Conservation (phyloP, 352 stramenopile genomes). For the Phytopythium vexans region DNA sequence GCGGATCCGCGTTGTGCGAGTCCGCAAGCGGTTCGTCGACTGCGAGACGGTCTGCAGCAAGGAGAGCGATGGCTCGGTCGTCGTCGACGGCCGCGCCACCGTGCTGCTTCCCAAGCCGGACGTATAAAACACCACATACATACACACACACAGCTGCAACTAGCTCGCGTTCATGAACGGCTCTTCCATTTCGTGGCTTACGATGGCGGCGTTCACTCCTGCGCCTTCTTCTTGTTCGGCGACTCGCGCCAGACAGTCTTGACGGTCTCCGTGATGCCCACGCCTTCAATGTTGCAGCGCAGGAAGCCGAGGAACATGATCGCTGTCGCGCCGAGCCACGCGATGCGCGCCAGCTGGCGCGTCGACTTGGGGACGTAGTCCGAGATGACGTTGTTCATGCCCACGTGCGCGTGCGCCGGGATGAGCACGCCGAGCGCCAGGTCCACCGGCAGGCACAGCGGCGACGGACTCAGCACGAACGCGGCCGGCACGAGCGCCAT, state of each 20-base stretch:
- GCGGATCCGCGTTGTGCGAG: conserved; percentile 53
- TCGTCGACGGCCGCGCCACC: conserved; percentile 66
- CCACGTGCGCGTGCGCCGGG: conserved; percentile 90
- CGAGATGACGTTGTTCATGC: conserved; percentile 93
- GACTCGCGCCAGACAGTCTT: conserved; percentile 85
- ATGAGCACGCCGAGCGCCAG: conserved; percentile 80
- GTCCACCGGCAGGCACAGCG: conserved; percentile 70
- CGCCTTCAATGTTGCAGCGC: conserved; percentile 82
- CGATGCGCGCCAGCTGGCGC: conserved; percentile 54
- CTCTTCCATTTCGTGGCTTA: no score
- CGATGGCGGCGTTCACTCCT: neutral
- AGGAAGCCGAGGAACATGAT: conserved; percentile 82
- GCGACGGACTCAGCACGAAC: conserved; percentile 75
- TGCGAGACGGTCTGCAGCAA: conserved; percentile 69
- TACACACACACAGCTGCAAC: no score
- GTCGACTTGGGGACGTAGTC: conserved; percentile 92
- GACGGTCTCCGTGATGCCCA: conserved; percentile 81
- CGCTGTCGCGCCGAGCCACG: conserved; percentile 67
- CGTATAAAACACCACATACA: no score
- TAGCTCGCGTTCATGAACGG: no score
- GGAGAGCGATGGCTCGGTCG: conserved; percentile 35
- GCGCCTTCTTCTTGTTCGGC: conserved; percentile 59
- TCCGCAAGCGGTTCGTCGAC: conserved; percentile 70
- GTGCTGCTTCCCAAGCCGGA: conserved; percentile 44
- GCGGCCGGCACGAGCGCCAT: conserved; percentile 62